Evolutionary conservation across 1,139 yeast species (phyloP).

Genomic region (Nematodospora anomalae): DNA sequence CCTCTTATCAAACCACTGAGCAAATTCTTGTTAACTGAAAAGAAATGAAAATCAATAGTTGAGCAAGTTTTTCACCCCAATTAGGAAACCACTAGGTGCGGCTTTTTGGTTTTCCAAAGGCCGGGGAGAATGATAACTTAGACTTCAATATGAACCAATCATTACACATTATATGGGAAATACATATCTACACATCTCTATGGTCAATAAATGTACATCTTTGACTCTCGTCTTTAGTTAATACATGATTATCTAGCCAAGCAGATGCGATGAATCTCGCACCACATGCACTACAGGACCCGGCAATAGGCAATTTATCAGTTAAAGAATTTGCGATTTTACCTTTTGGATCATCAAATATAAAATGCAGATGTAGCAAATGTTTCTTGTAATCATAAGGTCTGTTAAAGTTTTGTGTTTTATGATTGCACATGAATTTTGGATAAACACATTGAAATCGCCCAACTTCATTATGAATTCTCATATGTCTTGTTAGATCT

Average conservation of each 20-base stretch:
- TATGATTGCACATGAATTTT: constrained; percentile 41
- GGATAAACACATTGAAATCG: constrained; percentile 49
- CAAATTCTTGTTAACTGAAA: too few species aligned
- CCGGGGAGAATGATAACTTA: too few species aligned
- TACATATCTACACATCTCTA: constrained; percentile 1
- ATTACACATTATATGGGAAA: too few species aligned
- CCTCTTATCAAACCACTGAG: too few species aligned
- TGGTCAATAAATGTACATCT: constrained; percentile 26
- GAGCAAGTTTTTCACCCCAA: too few species aligned
- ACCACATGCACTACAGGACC: constrained; percentile 43
- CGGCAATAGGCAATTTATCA: constrained; percentile 42
- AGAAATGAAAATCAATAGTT: too few species aligned
- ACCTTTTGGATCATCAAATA: constrained; percentile 46
- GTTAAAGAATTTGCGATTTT: constrained; percentile 44
- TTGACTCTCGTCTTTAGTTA: constrained; percentile 24
- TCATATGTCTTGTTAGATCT: constrained; percentile 46
- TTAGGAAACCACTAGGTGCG: too few species aligned
- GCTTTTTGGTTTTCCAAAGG: too few species aligned
- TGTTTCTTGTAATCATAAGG: constrained; percentile 53
- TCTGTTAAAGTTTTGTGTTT: constrained; percentile 46
- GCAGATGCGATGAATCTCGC: constrained; percentile 34
- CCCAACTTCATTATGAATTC: constrained; percentile 50
- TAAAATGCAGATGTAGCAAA: constrained; percentile 45
- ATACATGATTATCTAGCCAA: constrained; percentile 45
- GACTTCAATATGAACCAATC: too few species aligned